Percentiles rank a stretch among this genome's conserved stretches.
Conservation (phyloP, 441 rosid genomes). For the Jatropha podagrica region DNA sequence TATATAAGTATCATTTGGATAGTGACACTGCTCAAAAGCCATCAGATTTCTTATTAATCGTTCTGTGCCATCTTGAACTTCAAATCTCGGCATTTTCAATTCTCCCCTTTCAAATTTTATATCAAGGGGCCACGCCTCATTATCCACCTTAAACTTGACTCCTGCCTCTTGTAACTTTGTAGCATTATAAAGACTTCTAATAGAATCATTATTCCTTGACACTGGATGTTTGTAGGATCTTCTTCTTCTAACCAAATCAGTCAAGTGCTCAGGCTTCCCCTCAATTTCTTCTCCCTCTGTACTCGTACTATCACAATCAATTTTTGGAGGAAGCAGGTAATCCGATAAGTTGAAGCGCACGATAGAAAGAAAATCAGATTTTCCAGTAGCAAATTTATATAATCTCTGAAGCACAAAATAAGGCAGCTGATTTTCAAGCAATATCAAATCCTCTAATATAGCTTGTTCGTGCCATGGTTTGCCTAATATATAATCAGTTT, state of each 20-base stretch:
- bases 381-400: not conserved
- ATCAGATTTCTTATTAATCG: not conserved
- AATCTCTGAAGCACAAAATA: not conserved
- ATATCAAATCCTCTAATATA: not conserved
- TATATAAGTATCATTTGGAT: slow-evolving; percentile 16
- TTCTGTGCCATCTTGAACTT: not conserved
- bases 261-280: not conserved
- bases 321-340: not conserved
- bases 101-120: not conserved
- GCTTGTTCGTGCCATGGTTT: not conserved
- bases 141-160: not conserved
- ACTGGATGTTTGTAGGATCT: not conserved
- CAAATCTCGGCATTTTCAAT: slow-evolving; percentile 18
- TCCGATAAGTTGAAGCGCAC: not conserved
- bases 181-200: not conserved
- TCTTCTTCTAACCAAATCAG: not conserved
- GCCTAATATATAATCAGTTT: not conserved
- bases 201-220: too few species aligned
- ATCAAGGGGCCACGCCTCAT: not conserved
- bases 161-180: not conserved
- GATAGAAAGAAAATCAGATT: not conserved
- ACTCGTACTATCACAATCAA: not conserved
- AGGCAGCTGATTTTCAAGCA: not conserved
- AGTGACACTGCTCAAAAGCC: slow-evolving; percentile 20
- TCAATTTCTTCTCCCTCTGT: not conserved